Evolutionary conservation across 768 basidiomycete species (phyloP).

Genomic region (Rhodotorula sphaerocarpa): DNA sequence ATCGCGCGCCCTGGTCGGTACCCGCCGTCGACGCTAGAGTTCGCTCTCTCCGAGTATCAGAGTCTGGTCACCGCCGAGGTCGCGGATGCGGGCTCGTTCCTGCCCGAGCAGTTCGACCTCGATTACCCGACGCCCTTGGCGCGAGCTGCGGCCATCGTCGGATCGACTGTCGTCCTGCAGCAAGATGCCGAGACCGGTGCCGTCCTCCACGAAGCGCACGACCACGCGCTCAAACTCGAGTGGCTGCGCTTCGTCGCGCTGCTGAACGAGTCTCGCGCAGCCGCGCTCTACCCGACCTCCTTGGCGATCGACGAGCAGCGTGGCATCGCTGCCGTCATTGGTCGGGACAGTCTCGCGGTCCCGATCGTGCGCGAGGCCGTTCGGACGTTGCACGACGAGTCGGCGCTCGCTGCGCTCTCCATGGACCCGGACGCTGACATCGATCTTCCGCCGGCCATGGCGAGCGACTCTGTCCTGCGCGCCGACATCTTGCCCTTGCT

Average conservation of each 20-base stretch:
- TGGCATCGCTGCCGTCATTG: constrained; percentile 21
- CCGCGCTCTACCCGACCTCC: constrained; percentile 26
- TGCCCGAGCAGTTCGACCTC: constrained; percentile 49
- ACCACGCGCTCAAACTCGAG: constrained; percentile 76
- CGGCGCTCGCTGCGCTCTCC: background rate
- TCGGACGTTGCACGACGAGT: background rate
- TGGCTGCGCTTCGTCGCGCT: constrained; percentile 91
- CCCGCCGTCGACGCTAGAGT: constrained; percentile 68
- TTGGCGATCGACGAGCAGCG: constrained; percentile 17
- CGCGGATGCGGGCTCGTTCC: constrained; percentile 46
- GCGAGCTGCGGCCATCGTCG: constrained; percentile 74
- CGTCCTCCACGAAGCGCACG: constrained; percentile 66
- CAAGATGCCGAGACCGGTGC: constrained; percentile 71
- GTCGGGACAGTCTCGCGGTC: constrained; percentile 18
- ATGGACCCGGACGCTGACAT: background rate
- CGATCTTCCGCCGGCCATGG: background rate
- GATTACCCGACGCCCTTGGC: constrained; percentile 62
- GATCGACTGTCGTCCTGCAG: constrained; percentile 68
- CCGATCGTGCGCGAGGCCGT: constrained; percentile 26
- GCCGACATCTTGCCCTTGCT: constrained; percentile 20
- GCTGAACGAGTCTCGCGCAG: constrained; percentile 20
- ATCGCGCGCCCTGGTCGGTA: constrained; percentile 82
- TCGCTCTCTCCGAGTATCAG: constrained; percentile 74
- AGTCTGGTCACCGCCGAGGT: constrained; percentile 58
- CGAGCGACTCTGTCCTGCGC: constrained; percentile 4